Evolutionary conservation across 2,329 filamentous ascomycete genomes (phyloP), one percentile per base, ranked within the genome.

Genomic region (Botryotinia convoluta): DNA sequence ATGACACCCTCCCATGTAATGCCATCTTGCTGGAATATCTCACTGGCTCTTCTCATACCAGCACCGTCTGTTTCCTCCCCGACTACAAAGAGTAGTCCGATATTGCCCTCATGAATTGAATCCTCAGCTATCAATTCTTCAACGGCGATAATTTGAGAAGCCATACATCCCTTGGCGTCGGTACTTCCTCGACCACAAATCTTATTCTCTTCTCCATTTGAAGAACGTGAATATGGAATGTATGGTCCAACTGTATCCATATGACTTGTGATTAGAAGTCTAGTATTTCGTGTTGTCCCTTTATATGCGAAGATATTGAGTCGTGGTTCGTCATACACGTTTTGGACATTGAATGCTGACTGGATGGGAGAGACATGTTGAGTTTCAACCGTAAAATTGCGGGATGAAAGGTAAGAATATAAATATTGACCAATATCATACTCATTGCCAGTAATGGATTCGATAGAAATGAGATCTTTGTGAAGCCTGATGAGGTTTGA

Each of bases 1-100:
- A 95, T 91, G 78, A 93, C 90, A 22, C 93, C 88, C 45, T 90
- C 86, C 84, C 88, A 90, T 29, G 74, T 77, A 75, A 85, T 74
- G 72, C 83, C 79, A 62, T 57, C 44, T 57, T 69, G 10, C n/a
- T 32, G 39, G 26, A 71, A 71, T 64, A 87, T 80, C 7, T 82
- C 79, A 77, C 89, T 83, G 60, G 89, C 85, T 61, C 79, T 76
- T 62, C 82, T 81, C 95, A 98, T 98, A 26, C 95, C 95, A 75
- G 92, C 91, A n/a, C 95, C 95, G 14, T 85, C 85, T 5, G 86
- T 87, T 82, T 98, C 95, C 81, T 98, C 95, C 74, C 93, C 94
- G 0, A 97, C 92, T 0, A 92, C 90, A 75, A 87, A 92, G 1
- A 91, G 81, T 20, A 92, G 83, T 75, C 89, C 85, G 0, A 89